Conservation (phyloP, 2,329 filamentous ascomycete genomes). For the Rhytidhysteron rufulum region DNA sequence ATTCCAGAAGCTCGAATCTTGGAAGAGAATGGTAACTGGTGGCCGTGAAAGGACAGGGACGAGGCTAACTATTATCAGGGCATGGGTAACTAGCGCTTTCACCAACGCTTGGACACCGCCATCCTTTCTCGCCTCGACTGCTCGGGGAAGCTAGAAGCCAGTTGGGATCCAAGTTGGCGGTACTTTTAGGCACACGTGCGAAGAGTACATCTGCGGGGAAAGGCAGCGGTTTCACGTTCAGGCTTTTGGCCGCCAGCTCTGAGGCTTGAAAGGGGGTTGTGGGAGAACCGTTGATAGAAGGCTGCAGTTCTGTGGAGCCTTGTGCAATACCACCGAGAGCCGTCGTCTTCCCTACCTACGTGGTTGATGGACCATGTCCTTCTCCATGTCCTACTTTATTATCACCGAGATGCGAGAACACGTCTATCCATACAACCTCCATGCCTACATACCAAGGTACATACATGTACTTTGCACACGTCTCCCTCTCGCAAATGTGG, state of each 20-base stretch:
- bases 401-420: too few species aligned
- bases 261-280: conserved; percentile 10
- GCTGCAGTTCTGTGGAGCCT: conserved; percentile 7
- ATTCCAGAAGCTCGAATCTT: not conserved
- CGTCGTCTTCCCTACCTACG: too few species aligned
- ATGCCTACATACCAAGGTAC: too few species aligned
- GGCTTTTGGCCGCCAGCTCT: conserved; percentile 20
- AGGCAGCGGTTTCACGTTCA: conserved; percentile 29
- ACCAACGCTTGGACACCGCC: not conserved
- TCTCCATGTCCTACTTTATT: too few species aligned
- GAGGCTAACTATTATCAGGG: not conserved
- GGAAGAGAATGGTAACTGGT: not conserved
- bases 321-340: too few species aligned
- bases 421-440: too few species aligned
- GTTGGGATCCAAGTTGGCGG: conserved; percentile 19
- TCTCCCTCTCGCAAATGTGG: conserved; percentile 2
- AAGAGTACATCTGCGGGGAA: conserved; percentile 36
- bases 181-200: conserved; percentile 35
- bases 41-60: not conserved
- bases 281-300: conserved; percentile 11
- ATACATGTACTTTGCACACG: too few species aligned
- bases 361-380: too few species aligned
- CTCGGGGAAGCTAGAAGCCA: conserved; percentile 9
- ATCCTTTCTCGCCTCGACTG: conserved; percentile 14
- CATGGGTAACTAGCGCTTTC: not conserved